A percentile compares a stretch with the other conserved stretches of the same genome.
Evolutionary conservation across 2,329 filamentous ascomycete species (phyloP).

Genomic region (Trichoderma oligosporum): DNA sequence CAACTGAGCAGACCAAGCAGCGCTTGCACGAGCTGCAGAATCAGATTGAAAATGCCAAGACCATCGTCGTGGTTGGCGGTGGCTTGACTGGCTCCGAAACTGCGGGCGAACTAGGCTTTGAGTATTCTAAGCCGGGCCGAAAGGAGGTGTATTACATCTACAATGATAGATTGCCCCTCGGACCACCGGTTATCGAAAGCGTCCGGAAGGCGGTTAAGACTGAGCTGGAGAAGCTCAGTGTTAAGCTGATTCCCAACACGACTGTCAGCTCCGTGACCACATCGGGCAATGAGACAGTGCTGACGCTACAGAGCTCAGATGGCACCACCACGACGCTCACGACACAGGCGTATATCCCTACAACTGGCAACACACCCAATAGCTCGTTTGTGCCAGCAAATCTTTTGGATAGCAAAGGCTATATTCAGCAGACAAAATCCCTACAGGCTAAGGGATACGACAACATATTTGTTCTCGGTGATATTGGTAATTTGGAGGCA

Average conservation of each 20-base stretch:
- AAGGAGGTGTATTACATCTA: constrained; percentile 48
- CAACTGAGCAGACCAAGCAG: constrained; percentile 41
- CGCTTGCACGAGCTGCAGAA: constrained; percentile 36
- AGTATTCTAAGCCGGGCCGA: constrained; percentile 40
- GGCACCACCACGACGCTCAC: constrained; percentile 38
- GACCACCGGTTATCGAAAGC: constrained; percentile 30
- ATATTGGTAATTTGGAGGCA: constrained; percentile 41
- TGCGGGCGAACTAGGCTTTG: constrained; percentile 48
- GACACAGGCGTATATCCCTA: constrained; percentile 46
- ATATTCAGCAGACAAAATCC: constrained; percentile 36
- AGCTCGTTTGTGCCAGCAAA: constrained; percentile 39
- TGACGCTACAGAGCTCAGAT: constrained; percentile 35
- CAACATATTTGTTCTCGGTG: constrained; percentile 45
- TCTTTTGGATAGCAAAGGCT: constrained; percentile 35
- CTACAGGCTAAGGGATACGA: constrained; percentile 35
- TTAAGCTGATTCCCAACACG: constrained; percentile 40
- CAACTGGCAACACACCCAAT: constrained; percentile 45
- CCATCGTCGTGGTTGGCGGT: constrained; percentile 50
- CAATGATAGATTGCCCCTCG: constrained; percentile 38
- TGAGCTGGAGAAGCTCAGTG: constrained; percentile 43
- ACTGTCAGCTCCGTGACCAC: constrained; percentile 33
- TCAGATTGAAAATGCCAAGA: constrained; percentile 41
- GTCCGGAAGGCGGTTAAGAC: constrained; percentile 39
- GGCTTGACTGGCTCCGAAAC: constrained; percentile 50
- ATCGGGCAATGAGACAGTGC: constrained; percentile 28